phyloP scores from a whole-genome alignment of 345 rosid species.

The Lumnitzera racemosa region DNA sequence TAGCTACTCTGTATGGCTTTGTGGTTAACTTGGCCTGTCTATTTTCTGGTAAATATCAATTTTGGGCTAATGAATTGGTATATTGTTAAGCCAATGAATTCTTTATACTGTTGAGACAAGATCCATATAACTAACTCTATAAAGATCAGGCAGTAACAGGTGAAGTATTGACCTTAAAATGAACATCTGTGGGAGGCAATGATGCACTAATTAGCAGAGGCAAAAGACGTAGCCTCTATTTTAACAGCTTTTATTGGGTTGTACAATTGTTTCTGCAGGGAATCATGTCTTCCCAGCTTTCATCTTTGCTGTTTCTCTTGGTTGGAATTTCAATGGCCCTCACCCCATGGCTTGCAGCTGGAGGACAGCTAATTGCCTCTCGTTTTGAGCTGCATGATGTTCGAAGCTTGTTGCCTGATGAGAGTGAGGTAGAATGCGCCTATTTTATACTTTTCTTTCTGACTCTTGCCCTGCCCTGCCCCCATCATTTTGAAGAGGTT shows the following conservation, averaged over 20 bases:
- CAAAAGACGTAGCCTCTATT: background rate
- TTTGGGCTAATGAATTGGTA: background rate
- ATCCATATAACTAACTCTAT: too few relatives aligned
- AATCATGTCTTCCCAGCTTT: conserved; percentile 87
- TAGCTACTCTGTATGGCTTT: background rate
- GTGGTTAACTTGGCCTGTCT: background rate
- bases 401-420: conserved; percentile 87
- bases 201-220: background rate
- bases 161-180: background rate
- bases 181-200: background rate
- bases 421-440: conserved; percentile 71
- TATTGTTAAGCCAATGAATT: background rate
- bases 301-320: conserved; percentile 88
- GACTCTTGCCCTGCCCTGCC: too few relatives aligned
- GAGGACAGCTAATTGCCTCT: conserved; percentile 94
- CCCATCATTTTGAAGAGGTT: too few relatives aligned
- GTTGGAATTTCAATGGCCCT: conserved; percentile 98
- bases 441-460: too few relatives aligned
- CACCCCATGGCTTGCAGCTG: conserved; percentile 98
- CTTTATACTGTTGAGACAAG: too few relatives aligned
- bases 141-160: too few relatives aligned
- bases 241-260: background rate
- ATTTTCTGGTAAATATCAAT: background rate
- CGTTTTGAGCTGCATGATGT: conserved; percentile 96
- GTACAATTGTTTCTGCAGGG: conserved; percentile 44